Conservation (phyloP, 495 filamentous ascomycete genomes). For the Cercophora samala region DNA sequence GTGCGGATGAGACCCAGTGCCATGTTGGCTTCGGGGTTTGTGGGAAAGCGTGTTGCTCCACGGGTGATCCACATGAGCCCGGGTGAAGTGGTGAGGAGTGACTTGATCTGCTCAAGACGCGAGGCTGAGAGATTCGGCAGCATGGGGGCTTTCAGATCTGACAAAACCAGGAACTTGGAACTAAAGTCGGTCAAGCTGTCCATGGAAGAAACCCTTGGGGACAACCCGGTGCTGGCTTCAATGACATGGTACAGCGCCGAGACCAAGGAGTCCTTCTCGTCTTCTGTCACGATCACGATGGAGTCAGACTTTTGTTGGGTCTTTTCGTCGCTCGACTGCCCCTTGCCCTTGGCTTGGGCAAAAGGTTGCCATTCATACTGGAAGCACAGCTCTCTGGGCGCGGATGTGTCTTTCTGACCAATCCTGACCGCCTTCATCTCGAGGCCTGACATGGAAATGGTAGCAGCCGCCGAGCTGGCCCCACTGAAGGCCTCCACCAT, state of each 20-base stretch:
- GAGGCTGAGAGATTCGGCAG: conserved; percentile 26
- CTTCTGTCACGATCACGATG: conserved; percentile 40
- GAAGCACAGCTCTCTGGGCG: conserved; percentile 39
- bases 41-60: conserved; percentile 37
- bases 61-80: conserved; percentile 44
- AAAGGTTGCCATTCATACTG: conserved; percentile 44
- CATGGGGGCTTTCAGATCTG: conserved; percentile 30
- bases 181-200: conserved; percentile 26
- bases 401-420: not conserved
- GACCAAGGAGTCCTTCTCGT: conserved; percentile 38
- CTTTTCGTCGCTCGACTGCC: conserved; percentile 17
- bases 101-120: conserved; percentile 36
- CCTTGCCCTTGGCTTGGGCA: conserved; percentile 9
- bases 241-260: conserved; percentile 33
- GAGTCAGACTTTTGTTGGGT: conserved; percentile 12
- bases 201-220: conserved; percentile 28
- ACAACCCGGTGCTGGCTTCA: conserved; percentile 31
- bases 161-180: conserved; percentile 33
- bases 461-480: conserved; percentile 26
- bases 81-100: conserved; percentile 35
- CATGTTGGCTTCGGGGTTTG: conserved; percentile 37
- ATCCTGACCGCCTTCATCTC: conserved; percentile 25
- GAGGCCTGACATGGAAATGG: conserved; percentile 34
- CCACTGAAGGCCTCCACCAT: conserved; percentile 34
- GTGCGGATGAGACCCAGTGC: conserved; percentile 40